Base-by-base conservation (phyloP, 495 filamentous ascomycete genomes). In the Penicillium canariense region DNA sequence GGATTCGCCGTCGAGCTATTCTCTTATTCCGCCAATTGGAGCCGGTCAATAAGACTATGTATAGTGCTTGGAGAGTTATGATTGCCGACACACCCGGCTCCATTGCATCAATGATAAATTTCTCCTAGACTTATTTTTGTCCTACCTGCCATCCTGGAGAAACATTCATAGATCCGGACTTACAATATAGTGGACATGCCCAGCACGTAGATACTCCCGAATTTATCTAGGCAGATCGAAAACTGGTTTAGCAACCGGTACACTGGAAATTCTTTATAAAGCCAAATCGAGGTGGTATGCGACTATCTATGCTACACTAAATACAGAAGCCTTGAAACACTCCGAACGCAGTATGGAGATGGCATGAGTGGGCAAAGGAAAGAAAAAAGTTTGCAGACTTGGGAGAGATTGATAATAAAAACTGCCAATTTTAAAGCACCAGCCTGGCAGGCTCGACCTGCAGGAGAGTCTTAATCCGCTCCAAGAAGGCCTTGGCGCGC, bases 371-470 rank as follows among this genome's bases (percentile, higher is more conserved):
- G 56, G 57, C 18, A 56, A 55, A 44, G 48, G 31, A 56, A 61
- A 54, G 48, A 56, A 54, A 52, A 39, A 44, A 18, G 22, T 53
- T 43, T 35, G 50, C 54, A 38, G 32, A 46, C 30, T 50, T 34
- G 32, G 20, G 47, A 49, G 49, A 45, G 45, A 48, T 59, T 55
- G 47, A 54, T 55, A 52, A 52, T 27, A 45, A 10, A n/a, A 52
- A 48, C 54, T 54, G 30, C 23, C 34, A 54, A 45, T 54, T 69
- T 68, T 73, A 81, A 58, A 77, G 72, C 42, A 97, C 84, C 44
- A 97, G 71, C 48, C 85, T 77, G 15, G 85, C 91, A 14, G 94
- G 91, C 71, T 96, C 88, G 40, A 77, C 79, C 71, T 94, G 93
- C 60, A 98, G 71, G 20, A 91, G 79, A 17, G 74, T 73, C 82